Evolutionary conservation across 2,329 filamentous ascomycete genomes (phyloP).

Genomic region (Parascedosporium putredinis): DNA sequence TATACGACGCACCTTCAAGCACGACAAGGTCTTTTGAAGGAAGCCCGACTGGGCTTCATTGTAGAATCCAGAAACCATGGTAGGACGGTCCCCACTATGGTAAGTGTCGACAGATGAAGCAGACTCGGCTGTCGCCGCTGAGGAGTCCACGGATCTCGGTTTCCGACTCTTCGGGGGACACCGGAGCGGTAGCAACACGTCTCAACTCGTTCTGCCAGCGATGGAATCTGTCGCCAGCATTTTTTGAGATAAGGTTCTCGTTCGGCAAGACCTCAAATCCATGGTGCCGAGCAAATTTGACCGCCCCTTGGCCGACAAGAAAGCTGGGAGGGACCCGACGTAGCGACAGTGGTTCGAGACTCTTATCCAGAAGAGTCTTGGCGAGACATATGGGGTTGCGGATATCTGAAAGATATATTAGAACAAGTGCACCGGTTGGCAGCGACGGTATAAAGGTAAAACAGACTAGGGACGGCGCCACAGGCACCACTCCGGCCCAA

Average conservation of each 20-base stretch:
- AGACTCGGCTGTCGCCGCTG: not conserved
- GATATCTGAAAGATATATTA: constrained; percentile 49
- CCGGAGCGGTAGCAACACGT: constrained; percentile 17
- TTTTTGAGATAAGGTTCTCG: constrained; percentile 68
- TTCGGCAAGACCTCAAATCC: constrained; percentile 64
- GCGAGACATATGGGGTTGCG: constrained; percentile 88
- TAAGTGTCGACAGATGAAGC: not conserved
- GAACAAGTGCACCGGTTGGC: not conserved
- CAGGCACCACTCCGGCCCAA: constrained; percentile 84
- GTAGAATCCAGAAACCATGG: constrained; percentile 38
- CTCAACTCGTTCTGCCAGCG: constrained; percentile 69
- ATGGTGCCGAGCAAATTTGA: constrained; percentile 72
- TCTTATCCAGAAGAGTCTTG: constrained; percentile 68
- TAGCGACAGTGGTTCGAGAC: constrained; percentile 67
- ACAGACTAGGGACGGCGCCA: constrained; percentile 79
- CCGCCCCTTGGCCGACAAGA: constrained; percentile 75
- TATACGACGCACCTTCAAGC: too few relatives aligned
- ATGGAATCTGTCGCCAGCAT: constrained; percentile 66
- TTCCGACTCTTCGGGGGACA: not conserved
- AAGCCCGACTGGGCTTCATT: constrained; percentile 55
- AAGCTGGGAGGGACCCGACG: constrained; percentile 87
- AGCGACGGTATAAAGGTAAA: not conserved
- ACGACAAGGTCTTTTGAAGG: constrained; percentile 25
- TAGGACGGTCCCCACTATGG: not conserved
- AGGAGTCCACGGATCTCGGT: not conserved